Base-by-base conservation (phyloP, 2,329 filamentous ascomycete species). In the Penicillium sp. region DNA sequence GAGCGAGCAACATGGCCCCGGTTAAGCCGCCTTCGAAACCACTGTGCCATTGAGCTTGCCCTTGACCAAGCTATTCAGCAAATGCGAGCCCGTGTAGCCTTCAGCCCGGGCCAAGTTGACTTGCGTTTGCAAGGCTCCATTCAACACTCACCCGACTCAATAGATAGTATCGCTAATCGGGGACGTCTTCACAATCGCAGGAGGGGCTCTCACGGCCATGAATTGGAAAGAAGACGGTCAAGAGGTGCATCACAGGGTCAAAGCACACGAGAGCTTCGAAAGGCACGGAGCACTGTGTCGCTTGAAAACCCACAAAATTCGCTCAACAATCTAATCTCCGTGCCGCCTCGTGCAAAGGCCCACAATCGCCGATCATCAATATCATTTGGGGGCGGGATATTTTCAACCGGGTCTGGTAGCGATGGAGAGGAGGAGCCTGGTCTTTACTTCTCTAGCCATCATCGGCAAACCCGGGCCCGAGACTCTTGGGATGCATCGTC, bases 1-100 rank as follows among this genome's bases (percentile, higher is more conserved):
- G 90, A 97, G 73, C 83, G 87, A 56, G 93, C 93, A 3, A 96
- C 93, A 0, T 98, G 93, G 93, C 92, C 93, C 0, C 93, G 93
- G 70, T 78, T 98, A 10, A 89, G 89, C 61, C 86, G 91, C 13
- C 90, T 98, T 66, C 83, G 90, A 39, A 95, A 96, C 68, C 89
- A 92, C 53, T 91, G 91, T 65, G 90, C 92, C 3, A 91, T 97
- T 53, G 93, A 98, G 71, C 77, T 96, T 47, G 91, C 92, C 4
- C 77, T 98, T 1, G 75, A 77, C 58, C 63, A 66, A 33, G 75
- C 74, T 8, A 73, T 77, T 31, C 72, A 73, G 56, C 68, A 71
- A 27, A 75, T 75, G 73, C 72, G 74, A 31, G 74, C 72, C 11
- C 66, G 71, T 33, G 73, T 76, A 13, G 68, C 72, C 5, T 73